A percentile compares a stretch with the other conserved stretches of the same genome.
phyloP scores from a whole-genome alignment of 164 flowering plant species.

The Brasenia schreberi region DNA sequence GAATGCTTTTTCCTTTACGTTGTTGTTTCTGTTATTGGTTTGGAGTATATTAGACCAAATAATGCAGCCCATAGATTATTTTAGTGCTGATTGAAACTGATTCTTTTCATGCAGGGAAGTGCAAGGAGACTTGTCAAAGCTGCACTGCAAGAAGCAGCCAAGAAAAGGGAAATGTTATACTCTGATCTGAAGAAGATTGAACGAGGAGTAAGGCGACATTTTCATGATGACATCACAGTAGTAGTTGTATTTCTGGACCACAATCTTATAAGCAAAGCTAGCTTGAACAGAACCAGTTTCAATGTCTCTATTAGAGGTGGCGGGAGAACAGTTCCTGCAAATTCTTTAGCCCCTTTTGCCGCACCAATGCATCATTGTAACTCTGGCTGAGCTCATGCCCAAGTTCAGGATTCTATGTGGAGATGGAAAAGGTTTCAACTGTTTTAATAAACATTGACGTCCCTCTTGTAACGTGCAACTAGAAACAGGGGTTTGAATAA shows the following conservation, averaged over 20 bases:
- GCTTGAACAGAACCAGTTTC: conserved; percentile 22
- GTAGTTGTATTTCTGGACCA: conserved; percentile 54
- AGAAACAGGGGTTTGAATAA: not conserved
- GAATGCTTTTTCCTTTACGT: too few relatives aligned
- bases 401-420: not conserved
- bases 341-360: conserved; percentile 5
- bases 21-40: conserved; percentile 2
- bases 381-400: not conserved
- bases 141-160: conserved; percentile 77
- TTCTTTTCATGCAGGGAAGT: conserved; percentile 46
- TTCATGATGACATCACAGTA: conserved; percentile 69
- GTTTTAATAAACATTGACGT: not conserved
- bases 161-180: conserved; percentile 77
- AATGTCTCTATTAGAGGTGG: conserved; percentile 5
- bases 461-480: not conserved
- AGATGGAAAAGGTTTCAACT: not conserved
- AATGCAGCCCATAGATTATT: too few relatives aligned
- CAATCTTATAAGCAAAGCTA: conserved; percentile 35
- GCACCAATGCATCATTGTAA: conserved; percentile 2
- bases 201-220: conserved; percentile 74
- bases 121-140: conserved; percentile 65
- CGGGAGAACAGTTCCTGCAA: conserved; percentile 2
- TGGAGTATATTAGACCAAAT: not conserved
- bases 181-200: conserved; percentile 72
- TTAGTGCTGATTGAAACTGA: not conserved